These are phyloP conservation scores for Triticum urartu DNA, from an alignment of 176 grass and related monocot genomes.

Conservation along the genomic window DNA sequence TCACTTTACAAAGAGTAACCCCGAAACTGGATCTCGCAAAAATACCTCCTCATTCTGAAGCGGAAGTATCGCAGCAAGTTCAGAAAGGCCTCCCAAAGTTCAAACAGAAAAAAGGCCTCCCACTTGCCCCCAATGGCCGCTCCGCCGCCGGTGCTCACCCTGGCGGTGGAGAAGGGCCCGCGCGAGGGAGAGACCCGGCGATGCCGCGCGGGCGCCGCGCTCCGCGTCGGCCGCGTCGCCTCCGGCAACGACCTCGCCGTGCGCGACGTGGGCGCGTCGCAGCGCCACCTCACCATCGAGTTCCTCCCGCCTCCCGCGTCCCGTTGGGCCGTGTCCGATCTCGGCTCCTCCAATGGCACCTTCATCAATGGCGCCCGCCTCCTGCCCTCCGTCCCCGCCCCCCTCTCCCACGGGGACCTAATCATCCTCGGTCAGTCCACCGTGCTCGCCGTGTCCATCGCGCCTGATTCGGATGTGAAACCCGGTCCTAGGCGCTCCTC, in stretches of 20 bases:
- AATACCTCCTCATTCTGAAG: background rate
- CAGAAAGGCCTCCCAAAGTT: background rate
- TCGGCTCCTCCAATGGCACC: slow-evolving; percentile 87
- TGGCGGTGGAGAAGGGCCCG: slow-evolving; percentile 69
- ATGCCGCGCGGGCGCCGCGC: slow-evolving; percentile 25
- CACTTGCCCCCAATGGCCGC: slow-evolving; percentile 35
- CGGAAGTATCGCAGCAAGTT: background rate
- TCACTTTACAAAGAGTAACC: background rate
- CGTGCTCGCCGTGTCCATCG: slow-evolving; percentile 50
- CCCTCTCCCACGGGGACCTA: slow-evolving; percentile 56
- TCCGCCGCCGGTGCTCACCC: slow-evolving; percentile 48
- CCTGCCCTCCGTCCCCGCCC: slow-evolving; percentile 36
- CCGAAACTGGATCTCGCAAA: background rate
- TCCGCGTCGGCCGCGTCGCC: slow-evolving; percentile 61
- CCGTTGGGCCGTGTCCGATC: slow-evolving; percentile 63
- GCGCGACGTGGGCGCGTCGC: slow-evolving; percentile 71
- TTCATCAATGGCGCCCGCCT: slow-evolving; percentile 54
- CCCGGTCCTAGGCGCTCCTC: slow-evolving; percentile 27
- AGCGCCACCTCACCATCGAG: slow-evolving; percentile 65
- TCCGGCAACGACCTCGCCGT: slow-evolving; percentile 67
- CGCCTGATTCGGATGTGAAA: slow-evolving; percentile 6
- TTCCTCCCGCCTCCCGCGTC: slow-evolving; percentile 46
- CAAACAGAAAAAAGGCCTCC: background rate
- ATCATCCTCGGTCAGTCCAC: slow-evolving; percentile 73
- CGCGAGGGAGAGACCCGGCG: slow-evolving; percentile 45